Conservation (phyloP, 108 stramenopile species). For the Nannochloropsis salina region DNA sequence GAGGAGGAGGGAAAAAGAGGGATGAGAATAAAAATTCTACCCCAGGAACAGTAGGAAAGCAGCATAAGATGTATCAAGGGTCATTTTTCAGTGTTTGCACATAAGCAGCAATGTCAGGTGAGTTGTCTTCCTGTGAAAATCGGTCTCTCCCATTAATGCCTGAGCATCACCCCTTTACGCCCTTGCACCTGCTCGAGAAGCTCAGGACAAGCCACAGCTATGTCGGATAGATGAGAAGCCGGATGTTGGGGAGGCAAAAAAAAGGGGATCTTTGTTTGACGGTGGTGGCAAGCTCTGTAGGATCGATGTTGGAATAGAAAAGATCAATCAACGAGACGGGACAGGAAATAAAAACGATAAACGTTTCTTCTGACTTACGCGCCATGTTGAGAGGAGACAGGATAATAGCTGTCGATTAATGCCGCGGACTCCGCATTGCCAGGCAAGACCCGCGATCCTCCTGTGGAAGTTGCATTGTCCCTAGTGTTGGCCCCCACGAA, state of each 20-base stretch:
- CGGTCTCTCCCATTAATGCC: too few species aligned
- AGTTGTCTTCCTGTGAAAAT: too few species aligned
- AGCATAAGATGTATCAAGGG: too few species aligned
- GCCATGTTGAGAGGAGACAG: background rate
- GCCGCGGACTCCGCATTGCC: background rate
- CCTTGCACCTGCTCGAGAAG: background rate
- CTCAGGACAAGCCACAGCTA: slow-evolving; percentile 16
- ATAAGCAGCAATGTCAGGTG: too few species aligned
- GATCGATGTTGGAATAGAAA: background rate
- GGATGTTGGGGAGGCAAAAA: background rate
- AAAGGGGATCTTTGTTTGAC: background rate
- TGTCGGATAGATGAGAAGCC: background rate
- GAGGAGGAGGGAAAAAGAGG: background rate
- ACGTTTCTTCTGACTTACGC: background rate
- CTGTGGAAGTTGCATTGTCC: background rate
- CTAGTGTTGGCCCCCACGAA: background rate
- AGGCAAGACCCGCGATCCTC: background rate
- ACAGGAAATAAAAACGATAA: background rate
- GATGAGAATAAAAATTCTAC: background rate
- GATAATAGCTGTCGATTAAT: background rate
- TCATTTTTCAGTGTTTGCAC: too few species aligned
- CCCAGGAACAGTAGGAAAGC: too few species aligned
- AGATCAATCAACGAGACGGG: background rate
- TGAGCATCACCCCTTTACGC: too few species aligned
- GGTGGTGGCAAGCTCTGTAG: background rate